A percentile compares a stretch with the other conserved stretches of the same genome.
Conservation (phyloP, 148 eudicot genomes). For the Euryodendron excelsum region DNA sequence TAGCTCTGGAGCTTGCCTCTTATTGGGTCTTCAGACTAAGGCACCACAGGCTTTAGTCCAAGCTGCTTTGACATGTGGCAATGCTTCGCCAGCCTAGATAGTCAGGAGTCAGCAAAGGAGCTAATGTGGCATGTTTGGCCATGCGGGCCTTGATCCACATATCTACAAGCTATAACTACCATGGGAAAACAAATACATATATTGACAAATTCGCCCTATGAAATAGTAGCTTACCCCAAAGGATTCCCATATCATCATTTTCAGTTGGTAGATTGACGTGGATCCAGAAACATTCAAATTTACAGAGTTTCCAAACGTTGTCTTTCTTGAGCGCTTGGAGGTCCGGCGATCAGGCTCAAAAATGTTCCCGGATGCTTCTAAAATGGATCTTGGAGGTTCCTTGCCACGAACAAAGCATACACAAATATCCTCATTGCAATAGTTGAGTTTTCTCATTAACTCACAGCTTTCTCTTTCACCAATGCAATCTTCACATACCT, state of each 20-base stretch:
- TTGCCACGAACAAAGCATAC: slow-evolving; percentile 84
- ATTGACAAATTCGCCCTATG: background rate
- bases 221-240: slow-evolving; percentile 78
- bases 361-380: slow-evolving; percentile 72
- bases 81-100: too few species aligned
- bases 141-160: too few species aligned
- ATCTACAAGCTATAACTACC: too few species aligned
- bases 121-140: too few species aligned
- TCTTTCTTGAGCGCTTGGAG: slow-evolving; percentile 92
- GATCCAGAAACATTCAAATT: slow-evolving; percentile 88
- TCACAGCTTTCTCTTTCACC: slow-evolving; percentile 93
- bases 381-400: slow-evolving; percentile 85
- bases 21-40: too few species aligned
- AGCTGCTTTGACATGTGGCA: too few species aligned
- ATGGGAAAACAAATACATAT: too few species aligned
- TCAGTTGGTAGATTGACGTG: slow-evolving; percentile 80
- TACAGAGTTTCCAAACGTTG: slow-evolving; percentile 72
- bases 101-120: too few species aligned
- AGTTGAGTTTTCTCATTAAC: slow-evolving; percentile 78
- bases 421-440: slow-evolving; percentile 81
- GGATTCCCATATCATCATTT: slow-evolving; percentile 99
- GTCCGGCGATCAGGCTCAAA: slow-evolving; percentile 78
- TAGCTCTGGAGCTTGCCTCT: too few species aligned
- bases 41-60: too few species aligned
- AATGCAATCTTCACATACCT: slow-evolving; percentile 93